phyloP scores from a whole-genome alignment of 129 eudicot genomes.

The Helianthus annuus region HanXRQr2.0-SUNRISE NC_035438.2:44463149-44463648 shows the following conservation, averaged over 20 bases:
- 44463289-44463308: constrained; percentile 25
- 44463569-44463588: background rate
- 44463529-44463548: constrained; percentile 19
- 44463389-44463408: constrained; percentile 14
- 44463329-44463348: constrained; percentile 19
- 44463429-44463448: background rate
- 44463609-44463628: constrained; percentile 20
- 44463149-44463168: constrained; percentile 29
- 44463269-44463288: background rate
- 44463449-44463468: constrained; percentile 13
- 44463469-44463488: background rate
- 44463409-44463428: background rate
- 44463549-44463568: constrained; percentile 14
- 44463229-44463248: constrained; percentile 30
- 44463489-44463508: constrained; percentile 4
- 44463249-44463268: constrained; percentile 27
- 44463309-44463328: constrained; percentile 23
- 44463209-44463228: constrained; percentile 20
- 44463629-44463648: no score
- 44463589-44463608: constrained; percentile 29
- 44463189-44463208: no score
- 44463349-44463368: no score
- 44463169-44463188: constrained; percentile 33
- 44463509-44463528: background rate
- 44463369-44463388: background rate